Percentiles rank a stretch among this genome's conserved stretches.
Conservation (phyloP, 192 early-diverging fungal genomes). For the Linnemannia schmuckeri region DNA sequence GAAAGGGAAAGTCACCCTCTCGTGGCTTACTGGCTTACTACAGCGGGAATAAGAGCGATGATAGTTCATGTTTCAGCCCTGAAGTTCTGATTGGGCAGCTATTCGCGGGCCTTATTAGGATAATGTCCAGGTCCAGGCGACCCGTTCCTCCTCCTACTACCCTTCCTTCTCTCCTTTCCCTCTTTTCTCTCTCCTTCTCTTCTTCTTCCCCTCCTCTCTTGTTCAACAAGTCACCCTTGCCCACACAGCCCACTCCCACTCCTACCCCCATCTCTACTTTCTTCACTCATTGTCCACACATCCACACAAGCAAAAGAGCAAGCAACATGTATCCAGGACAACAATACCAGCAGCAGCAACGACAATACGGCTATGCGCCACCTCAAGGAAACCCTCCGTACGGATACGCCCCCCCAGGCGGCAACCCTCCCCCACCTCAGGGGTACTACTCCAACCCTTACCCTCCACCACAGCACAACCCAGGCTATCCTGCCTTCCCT, state of each 20-base stretch:
- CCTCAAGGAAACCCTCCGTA: not conserved
- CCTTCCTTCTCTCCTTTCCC: not conserved
- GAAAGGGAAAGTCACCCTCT: not conserved
- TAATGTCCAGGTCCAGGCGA: not conserved
- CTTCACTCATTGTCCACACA: not conserved
- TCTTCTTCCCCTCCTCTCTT: not conserved
- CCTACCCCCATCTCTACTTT: not conserved
- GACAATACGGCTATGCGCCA: not conserved
- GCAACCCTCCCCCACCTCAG: constrained; percentile 6
- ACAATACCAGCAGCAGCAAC: constrained; percentile 18
- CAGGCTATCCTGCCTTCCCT: constrained; percentile 11
- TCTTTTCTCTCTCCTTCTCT: not conserved
- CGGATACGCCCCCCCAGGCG: constrained; percentile 20
- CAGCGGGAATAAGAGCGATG: not conserved
- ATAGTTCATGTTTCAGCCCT: not conserved
- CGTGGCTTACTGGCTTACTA: not conserved
- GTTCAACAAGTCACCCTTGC: not conserved
- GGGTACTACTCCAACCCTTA: constrained; percentile 12
- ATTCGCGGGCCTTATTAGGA: not conserved
- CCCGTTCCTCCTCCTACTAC: not conserved
- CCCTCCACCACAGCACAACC: not conserved
- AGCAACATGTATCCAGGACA: constrained; percentile 37
- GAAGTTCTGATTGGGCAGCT: not conserved
- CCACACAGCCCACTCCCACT: not conserved
- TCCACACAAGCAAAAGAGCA: not conserved